phyloP scores from a whole-genome alignment of 129 eudicot species.

The Solidago caesia region DNA sequence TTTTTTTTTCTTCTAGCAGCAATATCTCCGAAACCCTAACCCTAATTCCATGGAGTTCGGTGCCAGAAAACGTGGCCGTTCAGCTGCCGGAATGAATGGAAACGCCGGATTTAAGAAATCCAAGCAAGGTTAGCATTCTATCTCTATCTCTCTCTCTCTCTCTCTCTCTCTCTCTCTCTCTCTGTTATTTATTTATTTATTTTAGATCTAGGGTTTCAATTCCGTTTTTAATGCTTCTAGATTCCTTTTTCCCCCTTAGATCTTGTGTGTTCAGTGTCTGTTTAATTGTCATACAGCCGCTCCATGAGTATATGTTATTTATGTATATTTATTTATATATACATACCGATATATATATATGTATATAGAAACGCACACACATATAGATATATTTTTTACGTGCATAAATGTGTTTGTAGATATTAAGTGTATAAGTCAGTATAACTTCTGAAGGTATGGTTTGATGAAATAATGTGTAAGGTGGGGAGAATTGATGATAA shows the following conservation, averaged over 20 bases:
- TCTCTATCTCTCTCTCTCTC: slow-evolving; percentile 1
- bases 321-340: neutral
- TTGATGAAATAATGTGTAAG: neutral
- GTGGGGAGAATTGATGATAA: neutral
- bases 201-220: slow-evolving; percentile 37
- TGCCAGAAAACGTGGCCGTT: slow-evolving; percentile 61
- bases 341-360: neutral
- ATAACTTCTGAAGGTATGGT: neutral
- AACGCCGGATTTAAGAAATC: slow-evolving; percentile 64
- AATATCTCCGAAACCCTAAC: slow-evolving; percentile 14
- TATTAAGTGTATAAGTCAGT: neutral
- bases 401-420: no score
- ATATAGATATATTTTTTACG: no score
- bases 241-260: slow-evolving; percentile 16
- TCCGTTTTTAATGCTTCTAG: slow-evolving; percentile 1
- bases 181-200: neutral
- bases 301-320: neutral
- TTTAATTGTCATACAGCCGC: neutral
- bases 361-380: neutral
- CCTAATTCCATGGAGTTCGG: slow-evolving; percentile 54
- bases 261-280: neutral
- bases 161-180: slow-evolving; percentile 4
- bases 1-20: neutral
- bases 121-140: slow-evolving; percentile 54
- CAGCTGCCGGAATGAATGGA: slow-evolving; percentile 52